Evolutionary conservation across 2,329 filamentous ascomycete genomes (phyloP), one percentile per base, ranked within the genome.

Genomic region (Claviceps sorghi): DNA sequence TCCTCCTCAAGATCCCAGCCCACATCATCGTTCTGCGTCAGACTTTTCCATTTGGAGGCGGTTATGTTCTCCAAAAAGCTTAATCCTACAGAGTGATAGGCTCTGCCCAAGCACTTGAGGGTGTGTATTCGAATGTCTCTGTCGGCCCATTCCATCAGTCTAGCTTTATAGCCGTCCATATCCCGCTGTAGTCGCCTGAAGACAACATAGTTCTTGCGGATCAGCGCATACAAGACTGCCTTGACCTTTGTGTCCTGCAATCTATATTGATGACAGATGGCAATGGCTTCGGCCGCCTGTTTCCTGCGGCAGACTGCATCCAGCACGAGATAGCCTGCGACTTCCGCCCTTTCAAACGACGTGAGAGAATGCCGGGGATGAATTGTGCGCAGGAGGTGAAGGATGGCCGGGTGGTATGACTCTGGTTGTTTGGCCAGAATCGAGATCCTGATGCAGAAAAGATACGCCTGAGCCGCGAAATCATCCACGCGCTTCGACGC

Each of bases 401-500:
- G 77, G 22, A 97, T 79, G 1, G 91, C 88, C 0, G 91, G 88
- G 57, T 91, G 84, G 66, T 97, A 98, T 1, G 89, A 89, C 59
- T 95, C 88, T 59, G 84, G 86, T 59, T 94, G 84, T 57, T 83
- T 81, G 53, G 85, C 81, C 36, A 95, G 78, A 56, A 98, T 83
- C 26, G 86, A 83, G 29, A 90, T 76, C 52, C 90, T 84, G 60
- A 95, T 87, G 61, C 87, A 88, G 73, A 97, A 97, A 56, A 95
- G 81, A 68, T 97, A 95, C 17, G 83, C 87, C 59, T 89, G 83
- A n/a, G 86, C 81, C 1, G 91, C 83, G 67, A 98, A 98, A 50
- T 79, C 74, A 63, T 95, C 86, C 38, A 76, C 72, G 21, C 90
- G 81, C 51, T 82, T 80, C 9, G 86, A 83, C 13, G 87, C 87